Evolutionary conservation across 2,329 filamentous ascomycete species (phyloP).

Genomic region (Colletotrichum spinosum): DNA sequence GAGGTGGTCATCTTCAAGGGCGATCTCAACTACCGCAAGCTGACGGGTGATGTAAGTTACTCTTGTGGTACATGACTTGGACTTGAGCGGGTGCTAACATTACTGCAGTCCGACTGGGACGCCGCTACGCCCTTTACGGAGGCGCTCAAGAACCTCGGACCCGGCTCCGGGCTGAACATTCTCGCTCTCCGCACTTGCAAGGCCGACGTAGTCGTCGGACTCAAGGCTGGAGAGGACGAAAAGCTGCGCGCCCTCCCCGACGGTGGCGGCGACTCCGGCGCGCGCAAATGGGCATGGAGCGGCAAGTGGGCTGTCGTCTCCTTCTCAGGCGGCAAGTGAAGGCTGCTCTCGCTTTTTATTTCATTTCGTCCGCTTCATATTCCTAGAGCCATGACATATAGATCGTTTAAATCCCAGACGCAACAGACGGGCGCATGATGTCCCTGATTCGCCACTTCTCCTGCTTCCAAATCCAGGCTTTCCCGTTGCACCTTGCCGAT

Average conservation of each 20-base stretch:
- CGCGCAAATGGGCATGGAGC: slow-evolving; percentile 92
- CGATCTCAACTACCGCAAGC: slow-evolving; percentile 94
- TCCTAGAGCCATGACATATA: slow-evolving; percentile 22
- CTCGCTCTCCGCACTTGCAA: slow-evolving; percentile 95
- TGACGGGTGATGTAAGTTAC: slow-evolving; percentile 83
- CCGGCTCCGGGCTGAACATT: slow-evolving; percentile 83
- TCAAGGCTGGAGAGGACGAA: slow-evolving; percentile 87
- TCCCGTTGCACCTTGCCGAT: too few species aligned
- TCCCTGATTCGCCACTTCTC: neutral
- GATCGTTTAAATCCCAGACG: neutral
- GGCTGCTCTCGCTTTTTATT: neutral
- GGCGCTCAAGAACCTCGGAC: slow-evolving; percentile 88
- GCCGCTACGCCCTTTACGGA: slow-evolving; percentile 86
- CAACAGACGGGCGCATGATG: neutral
- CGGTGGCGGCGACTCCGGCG: slow-evolving; percentile 77
- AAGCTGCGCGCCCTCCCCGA: slow-evolving; percentile 75
- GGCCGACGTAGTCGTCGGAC: slow-evolving; percentile 92
- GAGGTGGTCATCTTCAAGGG: slow-evolving; percentile 97
- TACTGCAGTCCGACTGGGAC: slow-evolving; percentile 77
- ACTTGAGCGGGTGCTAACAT: slow-evolving; percentile 3
- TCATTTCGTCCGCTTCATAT: neutral
- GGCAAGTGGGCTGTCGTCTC: slow-evolving; percentile 98
- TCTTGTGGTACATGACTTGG: neutral
- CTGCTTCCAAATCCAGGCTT: neutral
- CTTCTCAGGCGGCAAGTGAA: slow-evolving; percentile 60